These are phyloP conservation scores for Pholiota microspora DNA, from an alignment of 768 basidiomycete genomes.

Conservation along the genomic window DNA sequence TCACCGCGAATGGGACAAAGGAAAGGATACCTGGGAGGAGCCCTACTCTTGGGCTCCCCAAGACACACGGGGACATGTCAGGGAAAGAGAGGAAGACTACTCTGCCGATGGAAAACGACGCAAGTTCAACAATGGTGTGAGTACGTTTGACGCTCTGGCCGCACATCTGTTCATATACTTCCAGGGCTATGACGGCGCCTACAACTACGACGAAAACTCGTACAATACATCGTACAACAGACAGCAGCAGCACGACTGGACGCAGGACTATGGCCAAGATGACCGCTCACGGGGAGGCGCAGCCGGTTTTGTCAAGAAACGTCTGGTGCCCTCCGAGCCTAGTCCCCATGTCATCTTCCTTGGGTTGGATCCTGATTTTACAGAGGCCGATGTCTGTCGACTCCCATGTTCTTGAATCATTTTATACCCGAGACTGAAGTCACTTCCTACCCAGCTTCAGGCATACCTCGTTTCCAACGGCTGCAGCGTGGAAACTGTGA, in stretches of 20 bases:
- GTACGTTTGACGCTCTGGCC: slow-evolving; percentile 24
- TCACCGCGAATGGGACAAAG: slow-evolving; percentile 87
- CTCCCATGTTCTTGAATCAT: slow-evolving; percentile 29
- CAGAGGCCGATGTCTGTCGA: slow-evolving; percentile 86
- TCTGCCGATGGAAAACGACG: slow-evolving; percentile 72
- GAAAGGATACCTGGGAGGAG: slow-evolving; percentile 63
- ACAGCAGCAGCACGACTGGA: slow-evolving; percentile 31
- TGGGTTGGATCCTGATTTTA: slow-evolving; percentile 88
- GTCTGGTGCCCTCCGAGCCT: slow-evolving; percentile 78
- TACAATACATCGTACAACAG: slow-evolving; percentile 6
- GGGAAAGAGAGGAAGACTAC: slow-evolving; percentile 69
- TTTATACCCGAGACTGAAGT: slow-evolving; percentile 34
- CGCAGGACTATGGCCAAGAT: slow-evolving; percentile 48
- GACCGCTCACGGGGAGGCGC: slow-evolving; percentile 47
- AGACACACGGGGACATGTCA: slow-evolving; percentile 35
- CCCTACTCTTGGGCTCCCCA: slow-evolving; percentile 33
- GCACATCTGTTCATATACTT: slow-evolving; percentile 19
- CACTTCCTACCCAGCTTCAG: slow-evolving; percentile 62
- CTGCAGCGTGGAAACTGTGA: slow-evolving; percentile 81
- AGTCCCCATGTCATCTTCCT: slow-evolving; percentile 95
- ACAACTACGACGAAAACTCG: slow-evolving; percentile 22
- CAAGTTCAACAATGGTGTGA: slow-evolving; percentile 75
- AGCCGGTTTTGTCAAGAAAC: slow-evolving; percentile 61
- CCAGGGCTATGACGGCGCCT: slow-evolving; percentile 50
- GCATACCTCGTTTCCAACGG: slow-evolving; percentile 70